phyloP scores from a whole-genome alignment of 495 filamentous ascomycete genomes.

The Penicillium tannophilum region DNA sequence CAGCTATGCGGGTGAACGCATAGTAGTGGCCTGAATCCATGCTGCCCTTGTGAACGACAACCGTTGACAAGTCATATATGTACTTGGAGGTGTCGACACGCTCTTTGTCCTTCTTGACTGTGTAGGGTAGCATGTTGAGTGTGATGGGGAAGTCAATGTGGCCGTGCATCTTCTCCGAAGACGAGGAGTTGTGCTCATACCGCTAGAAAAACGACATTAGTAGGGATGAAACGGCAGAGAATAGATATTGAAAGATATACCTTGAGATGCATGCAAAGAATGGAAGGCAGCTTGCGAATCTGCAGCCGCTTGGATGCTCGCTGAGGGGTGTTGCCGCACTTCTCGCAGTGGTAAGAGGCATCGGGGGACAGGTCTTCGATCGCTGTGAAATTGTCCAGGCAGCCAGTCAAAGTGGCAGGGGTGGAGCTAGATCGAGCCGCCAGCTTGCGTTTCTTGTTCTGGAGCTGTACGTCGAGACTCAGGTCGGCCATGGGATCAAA shows the following conservation, averaged over 20 bases:
- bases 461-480: conserved; percentile 71
- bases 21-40: conserved; percentile 91
- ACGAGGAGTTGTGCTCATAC: conserved; percentile 72
- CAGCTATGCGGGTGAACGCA: conserved; percentile 73
- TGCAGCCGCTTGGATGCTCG: conserved; percentile 78
- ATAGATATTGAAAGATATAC: conserved; percentile 40
- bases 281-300: conserved; percentile 78
- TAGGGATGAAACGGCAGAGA: neutral
- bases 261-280: conserved; percentile 91
- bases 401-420: conserved; percentile 67
- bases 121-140: conserved; percentile 87
- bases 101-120: conserved; percentile 56
- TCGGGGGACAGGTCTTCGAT: conserved; percentile 70
- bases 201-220: conserved; percentile 49
- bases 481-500: conserved; percentile 86
- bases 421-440: conserved; percentile 36
- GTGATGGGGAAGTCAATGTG: conserved; percentile 81
- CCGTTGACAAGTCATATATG: conserved; percentile 80
- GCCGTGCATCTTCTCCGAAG: conserved; percentile 76
- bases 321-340: conserved; percentile 66
- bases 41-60: conserved; percentile 81
- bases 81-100: conserved; percentile 51
- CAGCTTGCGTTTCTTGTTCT: conserved; percentile 54
- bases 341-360: conserved; percentile 73
- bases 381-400: conserved; percentile 78